Conservation (phyloP, 805 yeast species). For the Candida caryicola region DNA sequence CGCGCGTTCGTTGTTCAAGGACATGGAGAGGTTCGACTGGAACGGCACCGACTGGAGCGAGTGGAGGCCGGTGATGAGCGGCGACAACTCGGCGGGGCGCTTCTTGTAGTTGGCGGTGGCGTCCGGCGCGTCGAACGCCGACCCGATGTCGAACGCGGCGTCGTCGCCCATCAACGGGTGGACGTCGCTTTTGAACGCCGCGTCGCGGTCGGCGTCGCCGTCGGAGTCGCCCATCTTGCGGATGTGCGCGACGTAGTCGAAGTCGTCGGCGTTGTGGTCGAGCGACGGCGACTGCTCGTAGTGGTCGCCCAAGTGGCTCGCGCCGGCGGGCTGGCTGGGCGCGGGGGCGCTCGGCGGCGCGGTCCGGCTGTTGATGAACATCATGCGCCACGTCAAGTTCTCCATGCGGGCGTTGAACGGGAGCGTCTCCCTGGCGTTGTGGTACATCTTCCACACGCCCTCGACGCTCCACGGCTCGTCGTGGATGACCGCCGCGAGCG, state of each 20-base stretch:
- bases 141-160: neutral
- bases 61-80: slow-evolving; percentile 11
- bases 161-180: too few species aligned
- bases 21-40: slow-evolving; percentile 13
- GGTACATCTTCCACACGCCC: slow-evolving; percentile 75
- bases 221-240: slow-evolving; percentile 51
- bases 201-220: neutral
- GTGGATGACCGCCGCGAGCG: slow-evolving; percentile 1
- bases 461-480: slow-evolving; percentile 18
- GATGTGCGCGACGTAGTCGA: slow-evolving; percentile 65
- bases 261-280: slow-evolving; percentile 42
- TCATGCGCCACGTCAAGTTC: slow-evolving; percentile 84
- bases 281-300: neutral
- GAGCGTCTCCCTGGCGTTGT: slow-evolving; percentile 67
- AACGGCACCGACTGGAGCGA: slow-evolving; percentile 1
- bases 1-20: slow-evolving; percentile 17
- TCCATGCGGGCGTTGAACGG: slow-evolving; percentile 79
- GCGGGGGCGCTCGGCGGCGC: slow-evolving; percentile 9
- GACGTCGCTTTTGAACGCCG: neutral
- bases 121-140: slow-evolving; percentile 40
- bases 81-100: slow-evolving; percentile 23
- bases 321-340: neutral
- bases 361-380: slow-evolving; percentile 46
- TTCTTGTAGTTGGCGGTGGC: slow-evolving; percentile 10
- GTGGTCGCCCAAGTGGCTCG: neutral